These are phyloP conservation scores for Ceratopteris richardii DNA, from an alignment of 75 land plant genomes.

Conservation along the genomic window DNA sequence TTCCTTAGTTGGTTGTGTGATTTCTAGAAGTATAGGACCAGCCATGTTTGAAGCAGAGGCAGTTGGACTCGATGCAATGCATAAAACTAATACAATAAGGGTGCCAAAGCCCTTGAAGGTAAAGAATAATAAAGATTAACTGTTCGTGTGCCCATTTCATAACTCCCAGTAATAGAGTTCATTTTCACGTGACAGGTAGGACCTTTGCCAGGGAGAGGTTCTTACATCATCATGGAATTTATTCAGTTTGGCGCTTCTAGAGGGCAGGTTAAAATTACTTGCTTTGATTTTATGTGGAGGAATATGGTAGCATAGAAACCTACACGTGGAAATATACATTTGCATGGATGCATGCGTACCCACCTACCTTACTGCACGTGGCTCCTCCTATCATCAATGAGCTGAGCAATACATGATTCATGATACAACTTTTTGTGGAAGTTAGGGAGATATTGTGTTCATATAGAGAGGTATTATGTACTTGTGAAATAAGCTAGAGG, in stretches of 20 bases:
- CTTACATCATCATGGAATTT: slow-evolving; percentile 94
- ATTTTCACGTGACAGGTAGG: slow-evolving; percentile 45
- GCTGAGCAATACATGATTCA: too few relatives aligned
- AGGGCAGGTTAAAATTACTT: slow-evolving; percentile 57
- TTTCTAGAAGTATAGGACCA: slow-evolving; percentile 64
- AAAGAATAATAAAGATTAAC: not conserved
- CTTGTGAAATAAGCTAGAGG: too few relatives aligned
- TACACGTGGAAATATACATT: not conserved
- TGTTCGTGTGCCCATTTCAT: not conserved
- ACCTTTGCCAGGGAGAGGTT: slow-evolving; percentile 64
- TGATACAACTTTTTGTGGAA: too few relatives aligned
- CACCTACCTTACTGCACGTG: too few relatives aligned
- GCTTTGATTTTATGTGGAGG: not conserved
- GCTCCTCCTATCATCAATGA: too few relatives aligned
- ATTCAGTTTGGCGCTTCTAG: slow-evolving; percentile 82
- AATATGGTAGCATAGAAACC: not conserved
- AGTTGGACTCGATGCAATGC: slow-evolving; percentile 80
- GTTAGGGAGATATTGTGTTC: too few relatives aligned
- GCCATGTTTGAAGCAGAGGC: slow-evolving; percentile 98
- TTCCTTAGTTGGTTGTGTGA: too few relatives aligned
- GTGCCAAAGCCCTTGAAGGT: slow-evolving; percentile 95
- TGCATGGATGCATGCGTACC: not conserved
- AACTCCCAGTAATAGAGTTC: not conserved
- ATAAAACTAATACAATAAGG: slow-evolving; percentile 69
- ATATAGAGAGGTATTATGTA: too few relatives aligned